Percentiles rank a stretch among this genome's conserved stretches.
Conservation (phyloP, 2,329 filamentous ascomycete species). For the Ploettnerulaceae sp. region DNA sequence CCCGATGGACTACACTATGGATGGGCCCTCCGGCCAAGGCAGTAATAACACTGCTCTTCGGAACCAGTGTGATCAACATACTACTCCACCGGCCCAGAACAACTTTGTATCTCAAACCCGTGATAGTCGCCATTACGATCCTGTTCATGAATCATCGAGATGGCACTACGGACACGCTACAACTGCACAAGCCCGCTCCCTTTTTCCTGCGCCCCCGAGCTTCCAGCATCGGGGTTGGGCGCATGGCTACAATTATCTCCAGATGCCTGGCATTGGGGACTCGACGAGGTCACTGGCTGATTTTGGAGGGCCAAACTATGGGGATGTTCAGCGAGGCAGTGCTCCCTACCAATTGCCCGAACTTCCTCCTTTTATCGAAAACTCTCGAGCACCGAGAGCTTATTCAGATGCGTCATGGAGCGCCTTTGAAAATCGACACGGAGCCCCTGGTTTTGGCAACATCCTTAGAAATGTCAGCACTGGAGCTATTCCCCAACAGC, state of each 20-base stretch:
- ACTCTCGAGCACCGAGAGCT: neutral
- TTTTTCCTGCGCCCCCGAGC: slow-evolving; percentile 9
- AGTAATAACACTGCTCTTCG: slow-evolving; percentile 10
- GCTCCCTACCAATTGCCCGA: neutral
- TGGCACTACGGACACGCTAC: slow-evolving; percentile 12
- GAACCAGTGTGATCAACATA: slow-evolving; percentile 22
- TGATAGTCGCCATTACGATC: slow-evolving; percentile 28
- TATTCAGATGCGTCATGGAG: neutral
- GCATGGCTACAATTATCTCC: slow-evolving; percentile 13
- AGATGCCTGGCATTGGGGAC: slow-evolving; percentile 14
- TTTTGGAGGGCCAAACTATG: too few species aligned
- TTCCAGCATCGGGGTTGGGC: slow-evolving; percentile 1
- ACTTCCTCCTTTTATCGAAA: neutral
- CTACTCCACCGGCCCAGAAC: slow-evolving; percentile 7
- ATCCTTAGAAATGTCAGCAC: too few species aligned
- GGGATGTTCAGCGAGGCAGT: neutral
- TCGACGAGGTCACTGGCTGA: too few species aligned
- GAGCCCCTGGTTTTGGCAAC: too few species aligned
- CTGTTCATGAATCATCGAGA: slow-evolving; percentile 21
- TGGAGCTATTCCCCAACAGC: too few species aligned
- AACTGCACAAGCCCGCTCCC: slow-evolving; percentile 4
- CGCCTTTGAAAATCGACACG: neutral
- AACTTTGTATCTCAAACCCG: slow-evolving; percentile 14
- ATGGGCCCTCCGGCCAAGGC: slow-evolving; percentile 6
- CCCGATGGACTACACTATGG: slow-evolving; percentile 28